Conservation (phyloP, 192 early-diverging fungal genomes). For the Dissophora globulifera region DNA sequence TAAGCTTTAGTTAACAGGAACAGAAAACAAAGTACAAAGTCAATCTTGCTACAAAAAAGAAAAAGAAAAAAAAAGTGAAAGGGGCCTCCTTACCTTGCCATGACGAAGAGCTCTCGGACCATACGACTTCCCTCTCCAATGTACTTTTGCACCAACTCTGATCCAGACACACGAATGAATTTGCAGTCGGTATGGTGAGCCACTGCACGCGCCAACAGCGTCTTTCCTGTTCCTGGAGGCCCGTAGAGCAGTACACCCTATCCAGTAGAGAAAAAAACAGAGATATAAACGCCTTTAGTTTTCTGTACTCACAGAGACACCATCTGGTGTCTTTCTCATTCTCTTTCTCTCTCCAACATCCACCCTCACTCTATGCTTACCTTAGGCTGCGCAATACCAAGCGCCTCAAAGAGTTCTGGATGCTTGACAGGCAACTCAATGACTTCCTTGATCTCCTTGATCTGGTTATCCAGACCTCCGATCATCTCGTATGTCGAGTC, state of each 20-base stretch:
- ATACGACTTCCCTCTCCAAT: constrained; percentile 93
- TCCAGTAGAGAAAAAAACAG: too few species aligned
- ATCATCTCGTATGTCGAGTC: constrained; percentile 99
- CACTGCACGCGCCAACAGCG: constrained; percentile 88
- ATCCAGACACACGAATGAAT: constrained; percentile 91
- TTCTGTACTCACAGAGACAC: too few species aligned
- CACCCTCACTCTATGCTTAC: constrained; percentile 22
- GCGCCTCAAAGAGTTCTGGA: constrained; percentile 96
- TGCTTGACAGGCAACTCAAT: constrained; percentile 99
- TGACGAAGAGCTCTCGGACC: constrained; percentile 91
- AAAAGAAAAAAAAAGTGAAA: neutral
- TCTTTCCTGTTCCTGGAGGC: constrained; percentile 91
- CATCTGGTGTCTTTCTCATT: too few species aligned
- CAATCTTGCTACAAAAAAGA: too few species aligned
- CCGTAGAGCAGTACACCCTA: constrained; percentile 92
- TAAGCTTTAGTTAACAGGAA: too few species aligned
- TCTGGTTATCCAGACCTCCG: constrained; percentile 98
- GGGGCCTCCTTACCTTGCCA: constrained; percentile 69
- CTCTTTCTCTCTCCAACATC: too few species aligned
- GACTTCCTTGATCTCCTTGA: constrained; percentile 99
- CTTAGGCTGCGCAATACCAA: constrained; percentile 99
- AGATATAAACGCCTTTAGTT: too few species aligned
- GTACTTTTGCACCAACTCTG: constrained; percentile 92
- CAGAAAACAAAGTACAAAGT: too few species aligned
- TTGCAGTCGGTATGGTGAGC: constrained; percentile 93